Base-by-base conservation (phyloP, 164 flowering plant genomes). In the Magnolia kwangsiensis region DNA sequence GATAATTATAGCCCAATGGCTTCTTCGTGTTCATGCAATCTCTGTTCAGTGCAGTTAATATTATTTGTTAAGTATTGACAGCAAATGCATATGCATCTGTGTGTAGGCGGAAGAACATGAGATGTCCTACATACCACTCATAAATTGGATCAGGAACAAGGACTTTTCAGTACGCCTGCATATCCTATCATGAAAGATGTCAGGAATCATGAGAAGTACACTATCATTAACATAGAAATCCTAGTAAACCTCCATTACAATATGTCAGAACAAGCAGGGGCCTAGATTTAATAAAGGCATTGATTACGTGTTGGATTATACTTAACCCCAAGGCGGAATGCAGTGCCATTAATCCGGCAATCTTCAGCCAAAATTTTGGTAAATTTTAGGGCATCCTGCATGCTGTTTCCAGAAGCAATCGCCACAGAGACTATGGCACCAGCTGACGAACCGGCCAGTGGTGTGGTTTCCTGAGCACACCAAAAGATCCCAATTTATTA, bases 401-500 rank as follows among this genome's bases (percentile, higher is more conserved):
- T 95, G 82, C 86, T 88, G 72, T 84, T 85, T 78, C 98, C 98
- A 68, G 98, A 93, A 37, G 97, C 96, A 86, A 95, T 86, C 31
- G 88, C 96, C 2, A 95, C 96, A 88, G 96, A 93, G 19, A 91
- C 92, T 77, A 95, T 93, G 18, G 99, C 98, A 79, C 99, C 98
- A 65, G 99, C 98, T 13, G 99, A 95, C 18, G 99, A 87, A 80
- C 99, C 99, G 78, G 99, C 98, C 76, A 95, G 81, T 7, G 99
- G 98, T 68, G 99, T 95, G 20, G 88, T 88, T 45, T 95, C 98
- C 98, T 95, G 88, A 55, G 61, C 13, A 55, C 18, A 55, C 13
- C 61, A 55, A 55, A 55, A 55, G 18, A 11, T 55, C 18, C 18
- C 13, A 16, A 55, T 11, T 11, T 55, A 37, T 11, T 55, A 55